phyloP scores from a whole-genome alignment of 2,329 filamentous ascomycete genomes.

The Ophiostoma angusticollis region DNA sequence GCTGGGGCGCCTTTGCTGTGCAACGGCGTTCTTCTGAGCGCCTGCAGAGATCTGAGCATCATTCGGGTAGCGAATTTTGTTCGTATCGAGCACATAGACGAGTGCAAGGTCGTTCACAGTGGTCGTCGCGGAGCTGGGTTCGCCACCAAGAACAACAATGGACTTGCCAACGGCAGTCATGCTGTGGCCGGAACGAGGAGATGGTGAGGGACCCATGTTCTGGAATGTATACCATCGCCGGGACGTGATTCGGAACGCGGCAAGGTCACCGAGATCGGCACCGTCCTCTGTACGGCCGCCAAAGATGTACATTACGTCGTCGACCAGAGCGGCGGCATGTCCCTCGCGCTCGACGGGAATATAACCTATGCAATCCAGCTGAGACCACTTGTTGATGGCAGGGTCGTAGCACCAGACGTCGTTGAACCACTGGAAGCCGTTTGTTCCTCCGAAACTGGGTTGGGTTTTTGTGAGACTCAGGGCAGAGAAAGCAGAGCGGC shows the following conservation, averaged over 20 bases:
- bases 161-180: constrained; percentile 94
- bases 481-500: neutral
- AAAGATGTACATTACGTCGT: constrained; percentile 99
- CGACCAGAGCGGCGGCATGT: constrained; percentile 83
- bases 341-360: constrained; percentile 90
- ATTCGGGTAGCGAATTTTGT: constrained; percentile 91
- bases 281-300: constrained; percentile 92
- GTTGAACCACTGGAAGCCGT: constrained; percentile 95
- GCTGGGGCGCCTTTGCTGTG: constrained; percentile 15
- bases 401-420: constrained; percentile 97
- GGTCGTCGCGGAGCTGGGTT: constrained; percentile 76
- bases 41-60: constrained; percentile 40
- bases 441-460: constrained; percentile 83
- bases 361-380: constrained; percentile 93
- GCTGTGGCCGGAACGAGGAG: constrained; percentile 85
- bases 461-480: neutral
- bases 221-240: constrained; percentile 98
- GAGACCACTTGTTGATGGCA: constrained; percentile 65
- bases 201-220: constrained; percentile 96
- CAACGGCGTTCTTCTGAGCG: constrained; percentile 13
- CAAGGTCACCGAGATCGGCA: constrained; percentile 80
- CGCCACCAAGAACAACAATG: constrained; percentile 82
- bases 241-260: constrained; percentile 62
- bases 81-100: constrained; percentile 85
- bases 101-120: constrained; percentile 76